A percentile compares a stretch with the other conserved stretches of the same genome.
Conservation (phyloP, 108 stramenopile genomes). For the Tribonema minus region DNA sequence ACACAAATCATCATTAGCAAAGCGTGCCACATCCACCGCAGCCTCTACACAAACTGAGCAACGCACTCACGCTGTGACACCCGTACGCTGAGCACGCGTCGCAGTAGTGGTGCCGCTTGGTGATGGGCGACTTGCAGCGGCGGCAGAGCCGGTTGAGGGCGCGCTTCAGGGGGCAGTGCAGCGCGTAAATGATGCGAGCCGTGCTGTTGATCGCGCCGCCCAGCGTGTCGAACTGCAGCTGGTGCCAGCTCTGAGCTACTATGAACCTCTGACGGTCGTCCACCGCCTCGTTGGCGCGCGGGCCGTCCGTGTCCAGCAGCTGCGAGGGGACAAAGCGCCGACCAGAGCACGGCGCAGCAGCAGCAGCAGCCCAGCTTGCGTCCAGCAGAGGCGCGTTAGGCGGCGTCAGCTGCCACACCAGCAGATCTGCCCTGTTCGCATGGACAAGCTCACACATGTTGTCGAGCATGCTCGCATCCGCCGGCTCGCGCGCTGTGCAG, state of each 20-base stretch:
- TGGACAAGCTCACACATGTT: slow-evolving; percentile 23
- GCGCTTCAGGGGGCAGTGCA: slow-evolving; percentile 61
- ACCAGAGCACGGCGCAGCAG: neutral
- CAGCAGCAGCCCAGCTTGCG: slow-evolving; percentile 4
- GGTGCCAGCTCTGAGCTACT: slow-evolving; percentile 61
- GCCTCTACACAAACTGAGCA: neutral
- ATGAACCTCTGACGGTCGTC: slow-evolving; percentile 62
- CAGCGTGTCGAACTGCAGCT: slow-evolving; percentile 76
- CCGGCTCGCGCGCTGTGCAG: neutral
- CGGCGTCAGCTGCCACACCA: slow-evolving; percentile 17
- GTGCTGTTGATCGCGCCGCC: slow-evolving; percentile 74
- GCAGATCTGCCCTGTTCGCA: slow-evolving; percentile 37
- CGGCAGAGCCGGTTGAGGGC: slow-evolving; percentile 32
- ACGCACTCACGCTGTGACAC: too few relatives aligned
- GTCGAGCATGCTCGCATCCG: slow-evolving; percentile 14
- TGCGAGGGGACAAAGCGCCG: slow-evolving; percentile 1
- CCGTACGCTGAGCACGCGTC: slow-evolving; percentile 24
- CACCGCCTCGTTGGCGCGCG: slow-evolving; percentile 46
- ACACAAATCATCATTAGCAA: neutral
- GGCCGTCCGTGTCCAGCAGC: slow-evolving; percentile 6
- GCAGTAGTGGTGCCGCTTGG: slow-evolving; percentile 44
- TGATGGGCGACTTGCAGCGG: slow-evolving; percentile 22
- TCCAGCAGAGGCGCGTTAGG: slow-evolving; percentile 1
- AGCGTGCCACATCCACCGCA: too few relatives aligned
- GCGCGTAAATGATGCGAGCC: slow-evolving; percentile 70